Evolutionary conservation across 768 basidiomycete species (phyloP).

Genomic region (Kondoa subrosea): DNA sequence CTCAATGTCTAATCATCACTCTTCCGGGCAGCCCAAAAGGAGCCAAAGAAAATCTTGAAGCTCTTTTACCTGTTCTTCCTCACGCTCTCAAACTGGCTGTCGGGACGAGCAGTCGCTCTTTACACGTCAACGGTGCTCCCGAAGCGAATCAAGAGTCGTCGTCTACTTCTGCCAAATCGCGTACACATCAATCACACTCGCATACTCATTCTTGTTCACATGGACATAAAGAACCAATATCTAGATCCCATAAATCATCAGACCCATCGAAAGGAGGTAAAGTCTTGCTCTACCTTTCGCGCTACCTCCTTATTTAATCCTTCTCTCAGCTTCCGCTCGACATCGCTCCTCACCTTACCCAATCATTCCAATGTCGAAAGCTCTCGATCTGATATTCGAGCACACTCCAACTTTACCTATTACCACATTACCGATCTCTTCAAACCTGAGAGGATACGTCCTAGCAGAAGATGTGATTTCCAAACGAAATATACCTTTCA

Average conservation of each 20-base stretch:
- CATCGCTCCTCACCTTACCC: slow-evolving; percentile 63
- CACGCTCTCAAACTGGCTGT: slow-evolving; percentile 37
- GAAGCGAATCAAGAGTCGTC: slow-evolving; percentile 15
- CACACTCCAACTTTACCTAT: slow-evolving; percentile 29
- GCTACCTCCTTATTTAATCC: not conserved
- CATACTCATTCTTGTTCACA: slow-evolving; percentile 26
- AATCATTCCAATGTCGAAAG: slow-evolving; percentile 49
- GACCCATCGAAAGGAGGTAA: slow-evolving; percentile 52
- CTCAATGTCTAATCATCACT: slow-evolving; percentile 52
- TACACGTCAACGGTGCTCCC: slow-evolving; percentile 9
- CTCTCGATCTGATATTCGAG: slow-evolving; percentile 43
- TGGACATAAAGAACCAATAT: slow-evolving; percentile 38
- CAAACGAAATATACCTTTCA: slow-evolving; percentile 46
- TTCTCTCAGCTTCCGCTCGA: slow-evolving; percentile 45
- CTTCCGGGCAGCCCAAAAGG: slow-evolving; percentile 75
- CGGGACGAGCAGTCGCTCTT: slow-evolving; percentile 33
- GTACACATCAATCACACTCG: slow-evolving; percentile 17
- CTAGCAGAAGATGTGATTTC: slow-evolving; percentile 61
- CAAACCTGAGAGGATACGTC: slow-evolving; percentile 47
- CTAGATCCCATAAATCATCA: slow-evolving; percentile 47
- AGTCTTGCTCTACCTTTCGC: not conserved
- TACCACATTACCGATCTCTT: slow-evolving; percentile 29
- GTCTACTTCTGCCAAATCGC: slow-evolving; percentile 13
- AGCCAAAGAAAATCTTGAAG: slow-evolving; percentile 57
- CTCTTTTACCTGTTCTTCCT: slow-evolving; percentile 45